Evolutionary conservation across 306 rosid species (phyloP), one percentile per base, ranked within the genome.

Genomic region (Cyamopsis tetragonoloba): DNA sequence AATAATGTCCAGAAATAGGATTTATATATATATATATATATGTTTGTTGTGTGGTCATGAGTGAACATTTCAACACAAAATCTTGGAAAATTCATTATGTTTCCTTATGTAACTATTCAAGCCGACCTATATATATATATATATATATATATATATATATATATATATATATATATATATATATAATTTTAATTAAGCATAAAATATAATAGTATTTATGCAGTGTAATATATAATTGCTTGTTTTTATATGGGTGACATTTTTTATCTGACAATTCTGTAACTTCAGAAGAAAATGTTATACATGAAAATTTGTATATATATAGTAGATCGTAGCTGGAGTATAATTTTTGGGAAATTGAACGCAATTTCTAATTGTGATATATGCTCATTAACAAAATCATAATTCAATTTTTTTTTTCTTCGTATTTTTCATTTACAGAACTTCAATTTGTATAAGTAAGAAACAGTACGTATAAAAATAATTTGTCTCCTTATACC

Each of bases 91-190:
- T 50, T 12, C 23, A 27, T 26, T 27, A 4, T 46, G 62, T 66
- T 70, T 64, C 17, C 19, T 70, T n/a, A 5, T 46, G 73, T 31
- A 46, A 63, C 11, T 6, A 2, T 13, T 12, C 35, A 3, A 9
- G 38, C 73, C 42, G 69, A 47, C 77, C 66, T 24, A 13, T 23
- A 8, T 4, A 38, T 28, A 61, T 49, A n/a, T n/a, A n/a, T n/a
- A n/a, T n/a, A n/a, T n/a, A n/a, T n/a, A n/a, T n/a, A 5, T 55
- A n/a, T n/a, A n/a, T n/a, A n/a, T n/a, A n/a, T n/a, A n/a, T n/a
- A n/a, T n/a, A n/a, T n/a, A n/a, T n/a, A n/a, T n/a, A n/a, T n/a
- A n/a, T n/a, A n/a, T n/a, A n/a, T n/a, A n/a, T n/a, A n/a, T n/a
- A n/a, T n/a, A n/a, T n/a, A n/a, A n/a, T n/a, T n/a, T n/a, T n/a